A percentile compares a stretch with the other conserved stretches of the same genome.
phyloP scores from a whole-genome alignment of 306 rosid species.

The Sophora flavescens region DNA sequence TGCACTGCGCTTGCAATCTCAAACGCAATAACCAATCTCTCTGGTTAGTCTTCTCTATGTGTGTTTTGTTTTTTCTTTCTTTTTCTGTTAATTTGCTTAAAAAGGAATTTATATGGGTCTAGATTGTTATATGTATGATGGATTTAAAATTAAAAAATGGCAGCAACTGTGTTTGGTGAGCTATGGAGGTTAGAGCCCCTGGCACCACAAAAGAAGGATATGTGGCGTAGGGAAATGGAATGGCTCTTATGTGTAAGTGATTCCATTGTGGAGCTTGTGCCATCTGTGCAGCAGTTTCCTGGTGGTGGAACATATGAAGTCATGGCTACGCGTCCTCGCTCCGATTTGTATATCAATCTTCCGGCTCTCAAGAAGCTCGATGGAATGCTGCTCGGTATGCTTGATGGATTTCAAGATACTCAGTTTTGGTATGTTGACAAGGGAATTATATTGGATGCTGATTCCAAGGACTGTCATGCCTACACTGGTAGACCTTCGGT shows the following conservation, averaged over 20 bases:
- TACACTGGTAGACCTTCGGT: slow-evolving; percentile 79
- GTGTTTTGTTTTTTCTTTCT: neutral
- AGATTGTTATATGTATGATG: slow-evolving; percentile 14
- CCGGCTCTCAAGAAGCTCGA: slow-evolving; percentile 94
- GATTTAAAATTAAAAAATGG: slow-evolving; percentile 40
- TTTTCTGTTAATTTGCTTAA: neutral
- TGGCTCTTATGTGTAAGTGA: slow-evolving; percentile 90
- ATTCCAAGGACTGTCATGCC: slow-evolving; percentile 67
- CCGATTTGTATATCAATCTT: slow-evolving; percentile 82
- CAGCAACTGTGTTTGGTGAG: slow-evolving; percentile 96
- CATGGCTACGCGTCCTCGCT: slow-evolving; percentile 81
- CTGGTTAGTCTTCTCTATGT: slow-evolving; percentile 66
- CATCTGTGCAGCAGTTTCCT: slow-evolving; percentile 86
- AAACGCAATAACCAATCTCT: slow-evolving; percentile 91
- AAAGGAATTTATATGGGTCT: neutral
- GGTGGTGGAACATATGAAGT: slow-evolving; percentile 93
- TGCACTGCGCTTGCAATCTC: slow-evolving; percentile 97
- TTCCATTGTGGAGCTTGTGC: slow-evolving; percentile 89
- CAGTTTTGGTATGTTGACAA: slow-evolving; percentile 85
- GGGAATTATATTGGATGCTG: slow-evolving; percentile 63
- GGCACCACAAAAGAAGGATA: slow-evolving; percentile 75
- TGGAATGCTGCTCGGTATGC: slow-evolving; percentile 80
- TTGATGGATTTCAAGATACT: slow-evolving; percentile 80
- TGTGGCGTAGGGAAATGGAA: slow-evolving; percentile 96
- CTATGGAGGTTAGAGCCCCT: slow-evolving; percentile 93